Evolutionary conservation across 2,329 filamentous ascomycete species (phyloP), one percentile per base, ranked within the genome.

Genomic region (Orbilia javanica): DNA sequence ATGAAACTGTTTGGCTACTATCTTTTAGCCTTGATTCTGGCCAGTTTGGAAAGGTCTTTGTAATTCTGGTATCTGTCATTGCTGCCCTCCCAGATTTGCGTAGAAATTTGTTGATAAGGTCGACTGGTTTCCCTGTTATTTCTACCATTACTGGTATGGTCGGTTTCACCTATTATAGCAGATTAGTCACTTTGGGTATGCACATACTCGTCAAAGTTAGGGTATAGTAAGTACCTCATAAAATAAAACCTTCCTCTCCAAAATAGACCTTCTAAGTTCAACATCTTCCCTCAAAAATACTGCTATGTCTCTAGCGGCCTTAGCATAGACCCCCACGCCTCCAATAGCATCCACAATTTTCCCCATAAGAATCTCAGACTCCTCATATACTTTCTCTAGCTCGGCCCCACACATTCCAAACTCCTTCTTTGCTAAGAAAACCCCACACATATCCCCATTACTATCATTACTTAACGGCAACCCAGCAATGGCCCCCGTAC

Each of bases 301-400:
- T 0, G 50, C 50, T 27, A 67, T 29, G 15, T 65, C 62, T 10
- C 18, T 34, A 10, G 62, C 62, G 0, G 36, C 62, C 8, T 74
- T 42, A 8, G 62, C 48, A 44, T 66, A 74, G 1, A 18, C 48
- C 3, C 60, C 70, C 8, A 74, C 22, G 13, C 52, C 42, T 20
- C 15, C 10, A 31, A 67, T 31, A n/a, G 15, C 70, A 50, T 66
- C 70, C 8, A 52, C 52, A 52, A 74, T 31, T 27, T 3, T 60
- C 4, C 50, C 62, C 62, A 74, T 74, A 29, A 74, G 36, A 13
- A 57, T 52, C 22, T 74, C 62, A n/a, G 70, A 46, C 42, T 74
- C 62, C 6, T 20, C 22, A 62, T 74, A 74, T 2, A 74, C 42
- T 4, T 29, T 52, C 15, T 27, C 52, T 36, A 55, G 11, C 13